Conservation (phyloP, 2,329 filamentous ascomycete genomes). For the Fusarium napiforme region DNA sequence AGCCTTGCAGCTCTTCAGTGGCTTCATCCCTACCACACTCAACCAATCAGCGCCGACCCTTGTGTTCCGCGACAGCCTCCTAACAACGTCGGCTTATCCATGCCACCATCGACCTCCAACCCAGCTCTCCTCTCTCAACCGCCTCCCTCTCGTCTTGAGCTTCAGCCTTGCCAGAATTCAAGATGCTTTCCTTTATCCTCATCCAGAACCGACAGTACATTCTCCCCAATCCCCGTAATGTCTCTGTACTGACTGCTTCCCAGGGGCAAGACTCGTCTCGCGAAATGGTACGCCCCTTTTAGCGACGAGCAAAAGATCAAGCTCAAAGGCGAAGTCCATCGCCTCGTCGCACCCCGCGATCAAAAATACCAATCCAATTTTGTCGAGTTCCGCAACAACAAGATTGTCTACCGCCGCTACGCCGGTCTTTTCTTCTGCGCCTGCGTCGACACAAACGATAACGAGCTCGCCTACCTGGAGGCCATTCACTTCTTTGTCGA, state of each 20-base stretch:
- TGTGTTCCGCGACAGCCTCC: conserved; percentile 35
- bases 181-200: conserved; percentile 84
- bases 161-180: conserved; percentile 7
- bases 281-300: conserved; percentile 99
- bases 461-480: conserved; percentile 95
- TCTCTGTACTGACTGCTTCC: neutral
- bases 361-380: conserved; percentile 99
- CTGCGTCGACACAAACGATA: conserved; percentile 98
- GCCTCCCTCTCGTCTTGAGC: neutral
- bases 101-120: conserved; percentile 17
- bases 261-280: conserved; percentile 97
- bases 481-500: conserved; percentile 99
- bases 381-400: conserved; percentile 94
- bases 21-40: neutral
- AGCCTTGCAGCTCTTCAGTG: conserved; percentile 27
- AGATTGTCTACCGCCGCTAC: conserved; percentile 97
- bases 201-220: conserved; percentile 88
- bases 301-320: conserved; percentile 99
- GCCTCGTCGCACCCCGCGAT: conserved; percentile 95
- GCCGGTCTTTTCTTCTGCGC: conserved; percentile 99
- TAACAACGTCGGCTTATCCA: conserved; percentile 31
- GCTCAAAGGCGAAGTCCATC: conserved; percentile 98
- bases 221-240: neutral
- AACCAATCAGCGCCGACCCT: conserved; percentile 24
- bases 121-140: conserved; percentile 14